Conservation (phyloP, 192 early-diverging fungal species). For the Nowakowskiella sp. region DNA sequence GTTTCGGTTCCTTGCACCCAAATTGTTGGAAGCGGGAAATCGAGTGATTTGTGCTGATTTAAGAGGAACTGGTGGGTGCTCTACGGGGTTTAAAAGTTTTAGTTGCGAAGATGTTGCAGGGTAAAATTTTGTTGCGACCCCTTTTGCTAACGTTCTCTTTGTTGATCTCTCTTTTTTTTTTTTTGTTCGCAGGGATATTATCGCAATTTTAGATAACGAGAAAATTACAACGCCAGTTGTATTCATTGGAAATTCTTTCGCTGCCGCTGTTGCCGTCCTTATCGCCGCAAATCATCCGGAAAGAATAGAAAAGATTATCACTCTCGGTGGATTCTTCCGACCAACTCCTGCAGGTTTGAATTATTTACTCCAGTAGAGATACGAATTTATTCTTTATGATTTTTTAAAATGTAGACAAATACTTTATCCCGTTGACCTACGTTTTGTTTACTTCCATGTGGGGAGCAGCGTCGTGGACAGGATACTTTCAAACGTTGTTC, state of each 20-base stretch:
- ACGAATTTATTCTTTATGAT: constrained; percentile 1
- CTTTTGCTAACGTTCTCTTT: not conserved
- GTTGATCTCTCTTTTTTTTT: not conserved
- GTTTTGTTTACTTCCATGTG: constrained; percentile 19
- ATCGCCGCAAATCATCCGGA: constrained; percentile 13
- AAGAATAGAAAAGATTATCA: constrained; percentile 10
- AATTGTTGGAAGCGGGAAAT: constrained; percentile 15
- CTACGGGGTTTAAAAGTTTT: constrained; percentile 10
- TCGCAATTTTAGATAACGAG: constrained; percentile 13
- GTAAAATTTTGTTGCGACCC: too few species aligned
- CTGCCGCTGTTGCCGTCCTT: constrained; percentile 10
- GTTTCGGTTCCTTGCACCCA: constrained; percentile 22
- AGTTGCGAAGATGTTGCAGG: constrained; percentile 14
- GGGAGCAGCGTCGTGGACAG: constrained; percentile 17
- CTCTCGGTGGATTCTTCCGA: constrained; percentile 23
- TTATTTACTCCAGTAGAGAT: constrained; percentile 5
- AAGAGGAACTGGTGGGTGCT: constrained; percentile 16
- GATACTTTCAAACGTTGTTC: constrained; percentile 15
- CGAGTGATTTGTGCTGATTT: constrained; percentile 19
- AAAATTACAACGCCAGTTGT: constrained; percentile 10
- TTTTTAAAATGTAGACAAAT: constrained; percentile 4
- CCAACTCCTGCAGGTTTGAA: constrained; percentile 17
- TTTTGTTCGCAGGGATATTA: constrained; percentile 13
- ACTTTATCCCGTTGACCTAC: constrained; percentile 11
- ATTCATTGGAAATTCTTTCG: constrained; percentile 19